phyloP scores from a whole-genome alignment of 75 land plant genomes.

The Chamaecyparis obtusa region DNA sequence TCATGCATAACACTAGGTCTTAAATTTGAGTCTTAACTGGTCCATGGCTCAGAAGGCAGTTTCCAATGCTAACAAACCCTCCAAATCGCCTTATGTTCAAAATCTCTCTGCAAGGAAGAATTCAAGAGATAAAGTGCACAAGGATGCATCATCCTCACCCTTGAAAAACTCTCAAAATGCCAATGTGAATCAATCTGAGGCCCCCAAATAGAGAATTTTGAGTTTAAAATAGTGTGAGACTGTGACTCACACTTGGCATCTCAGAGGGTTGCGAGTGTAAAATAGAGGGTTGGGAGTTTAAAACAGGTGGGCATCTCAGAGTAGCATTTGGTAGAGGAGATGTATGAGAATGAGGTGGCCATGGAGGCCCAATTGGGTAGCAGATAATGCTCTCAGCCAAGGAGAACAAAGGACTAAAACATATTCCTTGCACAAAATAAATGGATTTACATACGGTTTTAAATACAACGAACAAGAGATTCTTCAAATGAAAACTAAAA shows the following conservation, averaged over 20 bases:
- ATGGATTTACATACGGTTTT: too few species aligned
- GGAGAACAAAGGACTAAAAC: too few species aligned
- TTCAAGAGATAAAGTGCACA: background rate
- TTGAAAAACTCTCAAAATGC: background rate
- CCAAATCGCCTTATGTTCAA: background rate
- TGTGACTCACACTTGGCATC: too few species aligned
- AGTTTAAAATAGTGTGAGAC: background rate
- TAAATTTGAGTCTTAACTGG: too few species aligned
- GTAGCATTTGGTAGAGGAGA: background rate
- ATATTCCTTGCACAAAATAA: too few species aligned
- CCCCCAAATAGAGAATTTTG: background rate
- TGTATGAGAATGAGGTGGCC: background rate
- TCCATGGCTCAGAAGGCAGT: background rate
- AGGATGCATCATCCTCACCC: background rate
- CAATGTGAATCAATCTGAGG: conserved; percentile 1
- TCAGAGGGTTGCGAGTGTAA: too few species aligned
- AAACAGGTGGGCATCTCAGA: conserved; percentile 6
- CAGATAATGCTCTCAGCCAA: background rate
- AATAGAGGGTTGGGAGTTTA: too few species aligned
- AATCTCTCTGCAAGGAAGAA: background rate
- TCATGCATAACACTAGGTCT: too few species aligned
- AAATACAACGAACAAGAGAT: too few species aligned
- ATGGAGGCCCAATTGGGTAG: background rate
- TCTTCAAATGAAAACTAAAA: too few species aligned
- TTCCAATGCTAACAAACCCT: background rate